Conservation (phyloP, 1,284 basidiomycete genomes). For the Pseudomicrostroma phylloplanum region DNA sequence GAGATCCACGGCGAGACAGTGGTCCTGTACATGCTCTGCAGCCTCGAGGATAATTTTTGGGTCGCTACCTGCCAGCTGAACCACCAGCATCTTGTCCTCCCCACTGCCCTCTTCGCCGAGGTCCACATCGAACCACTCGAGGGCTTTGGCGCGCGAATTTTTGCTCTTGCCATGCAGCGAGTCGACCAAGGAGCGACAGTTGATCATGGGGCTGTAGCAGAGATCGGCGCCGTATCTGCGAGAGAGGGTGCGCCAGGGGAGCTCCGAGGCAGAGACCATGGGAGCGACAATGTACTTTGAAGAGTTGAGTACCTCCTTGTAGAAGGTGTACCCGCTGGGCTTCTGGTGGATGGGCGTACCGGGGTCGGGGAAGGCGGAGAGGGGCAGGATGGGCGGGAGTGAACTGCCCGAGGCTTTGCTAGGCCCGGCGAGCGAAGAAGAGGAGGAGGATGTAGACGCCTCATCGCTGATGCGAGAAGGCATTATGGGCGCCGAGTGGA, state of each 20-base stretch:
- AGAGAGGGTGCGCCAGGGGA: conserved; percentile 78
- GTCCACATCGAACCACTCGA: not conserved
- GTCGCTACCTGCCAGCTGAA: conserved; percentile 80
- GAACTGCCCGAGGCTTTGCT: not conserved
- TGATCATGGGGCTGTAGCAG: conserved; percentile 95
- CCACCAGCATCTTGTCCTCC: not conserved
- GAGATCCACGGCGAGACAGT: conserved; percentile 77
- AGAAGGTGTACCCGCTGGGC: conserved; percentile 73
- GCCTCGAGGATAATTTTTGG: conserved; percentile 61
- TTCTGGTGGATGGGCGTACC: conserved; percentile 54
- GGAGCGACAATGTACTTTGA: conserved; percentile 86
- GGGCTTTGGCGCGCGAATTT: conserved; percentile 7
- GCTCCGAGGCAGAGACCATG: conserved; percentile 95
- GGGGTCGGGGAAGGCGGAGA: conserved; percentile 40
- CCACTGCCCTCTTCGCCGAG: not conserved
- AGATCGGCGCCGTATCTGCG: conserved; percentile 75
- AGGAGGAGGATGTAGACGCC: not conserved
- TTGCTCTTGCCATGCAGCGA: conserved; percentile 25
- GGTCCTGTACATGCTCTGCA: conserved; percentile 35
- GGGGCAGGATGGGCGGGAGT: conserved; percentile 12
- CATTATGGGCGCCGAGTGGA: not conserved
- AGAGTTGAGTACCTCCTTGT: conserved; percentile 65
- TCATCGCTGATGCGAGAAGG: not conserved
- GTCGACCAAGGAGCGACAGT: conserved; percentile 72
- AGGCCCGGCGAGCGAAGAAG: not conserved